Percentiles rank a stretch among this genome's conserved stretches.
Evolutionary conservation across 2,329 filamentous ascomycete genomes (phyloP).

Genomic region (Nothophaeocryptopus gaeumannii): DNA sequence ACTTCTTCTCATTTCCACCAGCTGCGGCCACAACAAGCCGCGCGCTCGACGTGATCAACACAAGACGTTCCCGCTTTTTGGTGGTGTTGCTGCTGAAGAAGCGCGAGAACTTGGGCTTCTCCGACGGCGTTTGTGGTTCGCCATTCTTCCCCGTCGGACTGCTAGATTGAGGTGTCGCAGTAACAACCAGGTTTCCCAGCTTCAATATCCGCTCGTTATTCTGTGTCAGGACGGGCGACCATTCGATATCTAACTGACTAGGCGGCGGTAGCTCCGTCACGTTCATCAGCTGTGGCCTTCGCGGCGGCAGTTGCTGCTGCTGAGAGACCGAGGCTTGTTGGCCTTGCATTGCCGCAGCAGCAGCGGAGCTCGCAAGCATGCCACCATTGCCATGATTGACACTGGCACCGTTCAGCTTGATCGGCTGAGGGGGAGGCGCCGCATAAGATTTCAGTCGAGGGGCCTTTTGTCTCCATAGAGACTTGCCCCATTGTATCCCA

Average conservation of each 20-base stretch:
- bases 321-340: conserved; percentile 1
- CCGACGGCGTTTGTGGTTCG: conserved; percentile 57
- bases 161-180: conserved; percentile 72
- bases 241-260: conserved; percentile 94
- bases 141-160: conserved; percentile 69
- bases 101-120: conserved; percentile 75
- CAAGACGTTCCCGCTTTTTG: conserved; percentile 88
- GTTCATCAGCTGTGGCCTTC: conserved; percentile 67
- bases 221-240: conserved; percentile 90
- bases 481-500: conserved; percentile 77
- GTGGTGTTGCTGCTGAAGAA: conserved; percentile 90
- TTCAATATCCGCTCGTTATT: conserved; percentile 93
- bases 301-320: conserved; percentile 12
- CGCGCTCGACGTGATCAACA: conserved; percentile 91
- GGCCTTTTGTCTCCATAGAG: conserved; percentile 84
- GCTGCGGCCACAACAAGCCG: conserved; percentile 86
- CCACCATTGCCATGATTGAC: conserved; percentile 26
- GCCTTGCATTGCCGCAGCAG: conserved; percentile 16
- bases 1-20: conserved; percentile 91
- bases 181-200: conserved; percentile 83
- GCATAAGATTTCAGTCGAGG: conserved; percentile 82
- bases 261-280: conserved; percentile 97
- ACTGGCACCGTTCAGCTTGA: conserved; percentile 30
- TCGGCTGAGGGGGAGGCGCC: conserved; percentile 52
- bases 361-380: conserved; percentile 22